Evolutionary conservation across 2,329 filamentous ascomycete species (phyloP).

Genomic region (Periconia macrospinosa): DNA sequence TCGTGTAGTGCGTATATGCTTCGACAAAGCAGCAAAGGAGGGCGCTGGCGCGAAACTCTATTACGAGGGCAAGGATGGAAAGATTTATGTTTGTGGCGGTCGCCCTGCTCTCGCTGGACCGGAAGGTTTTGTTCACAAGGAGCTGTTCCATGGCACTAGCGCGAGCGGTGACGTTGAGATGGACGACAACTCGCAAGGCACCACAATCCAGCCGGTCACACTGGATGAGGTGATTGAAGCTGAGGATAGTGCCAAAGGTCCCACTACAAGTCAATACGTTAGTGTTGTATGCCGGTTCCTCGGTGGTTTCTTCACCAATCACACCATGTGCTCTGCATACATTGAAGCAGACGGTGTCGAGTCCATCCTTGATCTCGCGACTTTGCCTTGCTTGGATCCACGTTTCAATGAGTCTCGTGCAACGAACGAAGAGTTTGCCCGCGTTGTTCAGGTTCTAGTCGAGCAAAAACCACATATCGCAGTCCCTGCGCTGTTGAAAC

Average conservation of each 20-base stretch:
- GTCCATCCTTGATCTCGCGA: constrained; percentile 79
- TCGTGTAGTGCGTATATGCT: constrained; percentile 74
- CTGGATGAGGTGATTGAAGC: constrained; percentile 48
- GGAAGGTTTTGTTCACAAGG: constrained; percentile 36
- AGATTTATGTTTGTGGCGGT: constrained; percentile 62
- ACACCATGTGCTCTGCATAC: constrained; percentile 71
- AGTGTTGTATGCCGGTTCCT: constrained; percentile 78
- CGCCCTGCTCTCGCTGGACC: constrained; percentile 47
- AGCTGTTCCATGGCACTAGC: constrained; percentile 13
- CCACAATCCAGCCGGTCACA: constrained; percentile 25
- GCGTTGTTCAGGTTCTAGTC: constrained; percentile 75
- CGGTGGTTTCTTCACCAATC: constrained; percentile 73
- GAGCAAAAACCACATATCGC: constrained; percentile 80
- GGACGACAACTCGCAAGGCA: constrained; percentile 42
- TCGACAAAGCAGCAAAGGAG: constrained; percentile 66
- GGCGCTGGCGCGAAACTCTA: constrained; percentile 81
- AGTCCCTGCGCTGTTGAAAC: constrained; percentile 76
- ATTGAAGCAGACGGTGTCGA: constrained; percentile 81
- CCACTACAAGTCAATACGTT: constrained; percentile 68
- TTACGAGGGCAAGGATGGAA: constrained; percentile 61
- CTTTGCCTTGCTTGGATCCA: constrained; percentile 76
- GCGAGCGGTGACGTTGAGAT: constrained; percentile 64
- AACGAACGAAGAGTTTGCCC: constrained; percentile 70
- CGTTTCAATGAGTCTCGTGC: constrained; percentile 64
- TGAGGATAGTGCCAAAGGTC: constrained; percentile 54